Base-by-base conservation (phyloP, 306 rosid species). In the Cicer arietinum region DNA sequence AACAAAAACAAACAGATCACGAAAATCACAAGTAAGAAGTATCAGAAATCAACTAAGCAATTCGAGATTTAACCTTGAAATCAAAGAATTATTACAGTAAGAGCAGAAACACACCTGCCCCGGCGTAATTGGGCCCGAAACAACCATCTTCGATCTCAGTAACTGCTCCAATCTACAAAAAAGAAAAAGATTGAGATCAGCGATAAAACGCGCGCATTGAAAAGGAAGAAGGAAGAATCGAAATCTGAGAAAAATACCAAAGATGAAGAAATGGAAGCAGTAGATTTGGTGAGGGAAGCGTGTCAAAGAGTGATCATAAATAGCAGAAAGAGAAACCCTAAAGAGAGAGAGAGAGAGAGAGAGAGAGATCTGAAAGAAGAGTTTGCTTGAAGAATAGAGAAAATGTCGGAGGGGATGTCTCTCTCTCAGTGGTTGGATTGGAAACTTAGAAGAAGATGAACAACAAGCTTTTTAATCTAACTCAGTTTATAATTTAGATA, bases 321-420 rank as follows among this genome's bases (percentile, higher is more conserved):
- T 77, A 85, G 84, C 17, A 20, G 75, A 67, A 76, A 78, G 43
- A 67, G 68, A 85, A 85, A 85, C 86, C 88, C 86, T 76, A 78
- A 52, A 40, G 6, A 64, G 73, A 81, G 53, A 18, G 20, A 18
- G 20, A 40, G 6, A 64, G 25, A 20, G 22, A 20, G 72, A 81
- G 53, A 39, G 75, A 69, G 86, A 81, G 88, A 82, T 67, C 75
- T 63, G 79, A 77, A 68, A 37, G 76, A 80, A 88, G 79, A 80
- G 91, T 88, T 92, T 79, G 96, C 97, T 88, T 90, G 69, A 90
- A 92, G 91, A 85, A 84, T 64, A 64, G 84, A 86, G 86, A 85
- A 92, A 92, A 88, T 86, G 96, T 85, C 84, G 88, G 96, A 88
- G 85, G 93, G 79, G 48, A 71, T 67, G 96, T 92, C 96, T 75